Evolutionary conservation across 306 rosid species (phyloP).

Genomic region (Cucurbita ficifolia): DNA sequence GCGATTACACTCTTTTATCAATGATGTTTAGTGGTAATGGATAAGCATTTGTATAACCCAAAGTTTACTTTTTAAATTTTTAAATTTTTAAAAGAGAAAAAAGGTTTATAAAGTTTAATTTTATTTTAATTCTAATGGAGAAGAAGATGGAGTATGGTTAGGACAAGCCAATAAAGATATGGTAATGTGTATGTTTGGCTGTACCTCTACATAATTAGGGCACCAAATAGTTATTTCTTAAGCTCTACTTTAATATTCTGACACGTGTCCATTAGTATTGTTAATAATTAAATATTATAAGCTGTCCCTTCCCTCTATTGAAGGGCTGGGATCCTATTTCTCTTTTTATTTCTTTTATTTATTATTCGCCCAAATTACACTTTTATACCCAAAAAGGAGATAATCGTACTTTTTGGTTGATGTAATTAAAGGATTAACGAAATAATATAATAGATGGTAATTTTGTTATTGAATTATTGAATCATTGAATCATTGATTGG

Average conservation of each 20-base stretch:
- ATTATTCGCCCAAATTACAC: not conserved
- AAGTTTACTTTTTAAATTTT: not conserved
- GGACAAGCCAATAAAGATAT: conserved; percentile 37
- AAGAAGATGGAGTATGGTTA: conserved; percentile 19
- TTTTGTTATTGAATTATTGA: not conserved
- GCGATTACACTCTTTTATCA: not conserved
- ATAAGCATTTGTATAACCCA: conserved; percentile 10
- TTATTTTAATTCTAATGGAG: conserved; percentile 2
- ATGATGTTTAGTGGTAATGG: conserved; percentile 15
- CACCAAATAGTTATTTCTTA: conserved; percentile 4
- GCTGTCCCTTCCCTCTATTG: conserved; percentile 9
- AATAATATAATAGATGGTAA: not conserved
- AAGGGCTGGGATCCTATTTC: not conserved
- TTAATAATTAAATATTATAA: not conserved
- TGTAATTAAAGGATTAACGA: not conserved
- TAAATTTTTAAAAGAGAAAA: not conserved
- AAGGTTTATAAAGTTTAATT: not conserved
- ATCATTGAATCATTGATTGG: not conserved
- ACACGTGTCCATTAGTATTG: conserved; percentile 19
- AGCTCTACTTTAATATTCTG: conserved; percentile 13
- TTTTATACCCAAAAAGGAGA: not conserved
- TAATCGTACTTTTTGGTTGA: not conserved
- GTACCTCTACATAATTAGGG: conserved; percentile 20
- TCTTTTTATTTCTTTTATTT: too few species aligned
- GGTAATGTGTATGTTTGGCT: conserved; percentile 30